Percentiles rank a stretch among this genome's conserved stretches.
Evolutionary conservation across 1,139 yeast genomes (phyloP).

Genomic region (Kodamaea sp.): DNA sequence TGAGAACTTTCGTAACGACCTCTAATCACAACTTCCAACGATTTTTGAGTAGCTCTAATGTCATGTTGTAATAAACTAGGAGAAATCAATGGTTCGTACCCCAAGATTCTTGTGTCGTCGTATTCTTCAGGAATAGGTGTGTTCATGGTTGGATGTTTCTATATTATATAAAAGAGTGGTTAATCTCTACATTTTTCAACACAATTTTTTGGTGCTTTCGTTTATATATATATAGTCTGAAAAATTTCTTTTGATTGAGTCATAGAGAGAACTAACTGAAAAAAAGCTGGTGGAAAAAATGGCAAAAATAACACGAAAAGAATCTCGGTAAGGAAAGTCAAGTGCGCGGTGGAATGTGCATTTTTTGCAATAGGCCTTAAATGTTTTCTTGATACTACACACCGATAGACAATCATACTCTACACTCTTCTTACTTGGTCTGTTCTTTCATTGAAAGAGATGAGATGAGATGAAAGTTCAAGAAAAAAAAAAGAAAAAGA

Average conservation of each 20-base stretch:
- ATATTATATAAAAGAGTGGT: not conserved
- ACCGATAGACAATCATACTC: no score
- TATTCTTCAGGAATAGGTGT: constrained; percentile 68
- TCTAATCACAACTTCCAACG: constrained; percentile 64
- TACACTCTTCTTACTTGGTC: no score
- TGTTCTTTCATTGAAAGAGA: no score
- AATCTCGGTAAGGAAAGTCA: not conserved
- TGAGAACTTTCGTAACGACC: constrained; percentile 77
- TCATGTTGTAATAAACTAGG: constrained; percentile 84
- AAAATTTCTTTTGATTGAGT: not conserved
- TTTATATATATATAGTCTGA: no score
- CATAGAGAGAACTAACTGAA: not conserved
- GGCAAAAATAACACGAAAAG: not conserved
- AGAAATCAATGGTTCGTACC: constrained; percentile 87
- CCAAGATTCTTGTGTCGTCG: constrained; percentile 85
- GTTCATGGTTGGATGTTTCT: constrained; percentile 22
- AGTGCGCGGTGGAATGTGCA: not conserved
- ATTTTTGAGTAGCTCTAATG: constrained; percentile 59
- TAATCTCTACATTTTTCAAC: not conserved
- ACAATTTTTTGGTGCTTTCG: no score
- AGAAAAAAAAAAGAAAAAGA: no score
- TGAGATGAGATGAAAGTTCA: no score
- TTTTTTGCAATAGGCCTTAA: not conserved
- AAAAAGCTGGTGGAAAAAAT: not conserved
- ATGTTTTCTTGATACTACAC: no score